A percentile compares a stretch with the other conserved stretches of the same genome.
These are phyloP conservation scores for Mycena haematopus DNA, from an alignment of 768 basidiomycete genomes.

Conservation along the genomic window DNA sequence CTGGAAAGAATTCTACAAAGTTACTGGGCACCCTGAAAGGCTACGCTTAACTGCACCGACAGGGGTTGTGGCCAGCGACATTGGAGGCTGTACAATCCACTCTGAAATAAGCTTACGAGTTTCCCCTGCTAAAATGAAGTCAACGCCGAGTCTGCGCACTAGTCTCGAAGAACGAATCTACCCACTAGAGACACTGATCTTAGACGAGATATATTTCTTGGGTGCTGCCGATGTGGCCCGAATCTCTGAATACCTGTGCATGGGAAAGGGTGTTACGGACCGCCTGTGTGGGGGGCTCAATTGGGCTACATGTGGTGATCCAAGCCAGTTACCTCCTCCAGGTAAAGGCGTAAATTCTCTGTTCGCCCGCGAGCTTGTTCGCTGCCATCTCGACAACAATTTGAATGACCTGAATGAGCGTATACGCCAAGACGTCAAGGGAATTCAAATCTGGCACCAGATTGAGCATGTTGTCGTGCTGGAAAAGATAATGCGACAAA, in stretches of 20 bases:
- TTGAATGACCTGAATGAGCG: constrained; percentile 14
- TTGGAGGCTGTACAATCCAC: background rate
- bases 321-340: background rate
- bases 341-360: background rate
- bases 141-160: background rate
- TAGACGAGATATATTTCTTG: background rate
- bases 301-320: background rate
- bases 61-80: background rate
- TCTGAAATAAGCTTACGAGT: background rate
- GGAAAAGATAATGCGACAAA: constrained; percentile 31
- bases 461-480: constrained; percentile 21
- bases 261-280: background rate
- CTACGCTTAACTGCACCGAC: background rate
- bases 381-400: constrained; percentile 5
- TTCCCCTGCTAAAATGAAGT: background rate
- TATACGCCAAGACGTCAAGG: constrained; percentile 6
- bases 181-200: background rate
- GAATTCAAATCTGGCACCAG: constrained; percentile 16
- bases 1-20: background rate
- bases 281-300: background rate
- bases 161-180: background rate
- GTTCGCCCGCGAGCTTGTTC: background rate
- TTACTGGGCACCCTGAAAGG: background rate
- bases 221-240: background rate
- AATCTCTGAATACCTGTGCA: background rate